These are phyloP conservation scores for Parmelia sp. DNA, from an alignment of 495 filamentous ascomycete species.

Conservation along the genomic window DNA sequence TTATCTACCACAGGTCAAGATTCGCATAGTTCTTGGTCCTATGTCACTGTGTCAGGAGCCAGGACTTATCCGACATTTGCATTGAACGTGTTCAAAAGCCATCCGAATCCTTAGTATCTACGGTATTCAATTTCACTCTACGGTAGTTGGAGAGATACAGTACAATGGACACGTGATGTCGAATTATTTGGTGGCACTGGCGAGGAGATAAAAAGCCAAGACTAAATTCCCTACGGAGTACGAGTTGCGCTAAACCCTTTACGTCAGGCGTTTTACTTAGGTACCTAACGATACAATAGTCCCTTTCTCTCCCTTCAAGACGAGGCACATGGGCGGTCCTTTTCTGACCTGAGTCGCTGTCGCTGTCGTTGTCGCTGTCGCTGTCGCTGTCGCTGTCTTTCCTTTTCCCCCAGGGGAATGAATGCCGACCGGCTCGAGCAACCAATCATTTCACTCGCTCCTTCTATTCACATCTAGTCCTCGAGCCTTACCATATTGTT, in stretches of 20 bases:
- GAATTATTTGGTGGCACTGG: too few relatives aligned
- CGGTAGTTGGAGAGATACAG: too few relatives aligned
- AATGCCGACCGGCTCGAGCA: slow-evolving; percentile 14
- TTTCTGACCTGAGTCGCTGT: slow-evolving; percentile 1
- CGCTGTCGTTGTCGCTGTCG: not conserved
- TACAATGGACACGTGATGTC: too few relatives aligned
- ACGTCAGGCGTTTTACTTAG: not conserved
- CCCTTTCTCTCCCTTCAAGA: not conserved
- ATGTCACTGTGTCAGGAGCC: too few relatives aligned
- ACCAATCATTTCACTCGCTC: slow-evolving; percentile 8
- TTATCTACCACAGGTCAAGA: not conserved
- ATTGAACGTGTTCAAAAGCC: too few relatives aligned
- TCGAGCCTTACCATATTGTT: not conserved
- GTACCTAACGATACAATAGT: not conserved
- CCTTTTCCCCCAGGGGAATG: not conserved
- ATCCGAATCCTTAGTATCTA: too few relatives aligned
- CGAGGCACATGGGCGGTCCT: slow-evolving; percentile 5
- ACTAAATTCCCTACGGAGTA: too few relatives aligned
- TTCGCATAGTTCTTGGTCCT: too few relatives aligned
- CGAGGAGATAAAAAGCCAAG: too few relatives aligned
- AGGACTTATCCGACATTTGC: too few relatives aligned
- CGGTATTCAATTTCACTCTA: too few relatives aligned
- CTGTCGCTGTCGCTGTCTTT: slow-evolving; percentile 1
- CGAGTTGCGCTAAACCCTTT: not conserved
- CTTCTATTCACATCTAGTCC: slow-evolving; percentile 11